Percentiles rank a stretch among this genome's conserved stretches.
phyloP scores from a whole-genome alignment of 2,329 filamentous ascomycete species.

The Exophiala alcalophila region DNA sequence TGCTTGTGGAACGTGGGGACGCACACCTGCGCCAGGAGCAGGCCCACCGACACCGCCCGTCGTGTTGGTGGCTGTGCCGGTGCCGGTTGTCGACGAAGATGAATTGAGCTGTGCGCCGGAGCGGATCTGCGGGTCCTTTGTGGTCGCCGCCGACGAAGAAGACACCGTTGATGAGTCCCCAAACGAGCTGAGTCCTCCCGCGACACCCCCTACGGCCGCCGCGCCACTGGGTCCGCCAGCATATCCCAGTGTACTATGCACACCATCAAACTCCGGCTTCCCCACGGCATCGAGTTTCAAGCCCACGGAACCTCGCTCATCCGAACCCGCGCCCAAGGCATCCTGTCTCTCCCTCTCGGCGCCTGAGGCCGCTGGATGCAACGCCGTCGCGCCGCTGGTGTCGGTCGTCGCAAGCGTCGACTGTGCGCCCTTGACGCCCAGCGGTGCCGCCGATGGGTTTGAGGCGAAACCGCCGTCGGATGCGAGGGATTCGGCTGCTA shows the following conservation, averaged over 20 bases:
- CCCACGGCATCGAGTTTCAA: slow-evolving; percentile 41
- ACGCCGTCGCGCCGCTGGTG: slow-evolving; percentile 51
- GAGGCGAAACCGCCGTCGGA: slow-evolving; percentile 59
- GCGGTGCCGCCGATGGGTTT: slow-evolving; percentile 55
- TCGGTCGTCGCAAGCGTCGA: slow-evolving; percentile 58
- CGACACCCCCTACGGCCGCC: slow-evolving; percentile 25
- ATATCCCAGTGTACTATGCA: slow-evolving; percentile 35
- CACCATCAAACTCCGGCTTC: slow-evolving; percentile 40
- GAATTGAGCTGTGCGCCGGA: slow-evolving; percentile 1
- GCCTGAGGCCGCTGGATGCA: slow-evolving; percentile 49
- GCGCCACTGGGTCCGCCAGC: slow-evolving; percentile 31
- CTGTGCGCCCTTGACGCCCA: slow-evolving; percentile 49
- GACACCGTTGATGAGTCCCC: slow-evolving; percentile 14
- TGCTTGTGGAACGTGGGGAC: slow-evolving; percentile 26
- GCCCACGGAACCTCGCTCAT: slow-evolving; percentile 35
- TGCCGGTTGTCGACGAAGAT: slow-evolving; percentile 2
- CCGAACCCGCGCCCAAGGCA: slow-evolving; percentile 43
- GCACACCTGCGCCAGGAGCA: slow-evolving; percentile 1
- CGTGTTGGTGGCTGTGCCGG: not conserved
- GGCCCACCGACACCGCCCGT: not conserved
- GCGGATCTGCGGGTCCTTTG: slow-evolving; percentile 26
- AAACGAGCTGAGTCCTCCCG: slow-evolving; percentile 17
- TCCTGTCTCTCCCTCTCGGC: slow-evolving; percentile 45
- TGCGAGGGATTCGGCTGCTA: slow-evolving; percentile 69
- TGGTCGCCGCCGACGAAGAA: slow-evolving; percentile 23